phyloP scores from a whole-genome alignment of 2,329 filamentous ascomycete species.

The Pseudocercospora pini-densiflorae region DNA sequence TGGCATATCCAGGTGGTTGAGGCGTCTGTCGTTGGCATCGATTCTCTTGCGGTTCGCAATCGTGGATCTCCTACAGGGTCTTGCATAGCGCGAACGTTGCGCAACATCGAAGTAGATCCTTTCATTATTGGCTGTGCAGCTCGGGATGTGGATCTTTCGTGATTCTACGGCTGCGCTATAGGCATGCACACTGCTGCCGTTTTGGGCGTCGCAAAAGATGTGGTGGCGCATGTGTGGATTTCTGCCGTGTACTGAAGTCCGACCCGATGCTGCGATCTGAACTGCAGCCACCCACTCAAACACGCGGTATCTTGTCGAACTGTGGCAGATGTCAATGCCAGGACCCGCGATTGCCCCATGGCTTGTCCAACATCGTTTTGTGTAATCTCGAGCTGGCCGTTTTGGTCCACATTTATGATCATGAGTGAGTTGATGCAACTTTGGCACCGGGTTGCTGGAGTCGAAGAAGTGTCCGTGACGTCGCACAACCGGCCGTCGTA shows the following conservation, averaged over 20 bases:
- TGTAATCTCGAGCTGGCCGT: slow-evolving; percentile 13
- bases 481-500: slow-evolving; percentile 15
- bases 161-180: slow-evolving; percentile 26
- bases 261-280: slow-evolving; percentile 20
- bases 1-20: slow-evolving; percentile 22
- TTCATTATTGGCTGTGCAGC: slow-evolving; percentile 15
- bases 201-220: slow-evolving; percentile 3
- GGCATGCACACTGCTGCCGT: slow-evolving; percentile 24
- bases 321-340: slow-evolving; percentile 29
- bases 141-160: slow-evolving; percentile 17
- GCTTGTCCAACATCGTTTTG: slow-evolving; percentile 15
- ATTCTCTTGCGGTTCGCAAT: slow-evolving; percentile 14
- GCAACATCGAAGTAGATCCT: slow-evolving; percentile 19
- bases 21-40: slow-evolving; percentile 22
- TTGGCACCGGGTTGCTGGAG: slow-evolving; percentile 26
- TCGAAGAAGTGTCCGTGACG: slow-evolving; percentile 16
- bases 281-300: slow-evolving; percentile 26
- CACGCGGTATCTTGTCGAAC: slow-evolving; percentile 27
- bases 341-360: slow-evolving; percentile 17
- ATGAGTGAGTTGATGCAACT: slow-evolving; percentile 23
- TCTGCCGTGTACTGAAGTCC: slow-evolving; percentile 16
- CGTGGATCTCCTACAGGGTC: slow-evolving; percentile 17
- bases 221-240: slow-evolving; percentile 12
- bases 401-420: slow-evolving; percentile 17
- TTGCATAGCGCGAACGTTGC: slow-evolving; percentile 19